A percentile compares a stretch with the other conserved stretches of the same genome.
Evolutionary conservation across 495 filamentous ascomycete genomes (phyloP).

Genomic region (Aspergillus affinis): DNA sequence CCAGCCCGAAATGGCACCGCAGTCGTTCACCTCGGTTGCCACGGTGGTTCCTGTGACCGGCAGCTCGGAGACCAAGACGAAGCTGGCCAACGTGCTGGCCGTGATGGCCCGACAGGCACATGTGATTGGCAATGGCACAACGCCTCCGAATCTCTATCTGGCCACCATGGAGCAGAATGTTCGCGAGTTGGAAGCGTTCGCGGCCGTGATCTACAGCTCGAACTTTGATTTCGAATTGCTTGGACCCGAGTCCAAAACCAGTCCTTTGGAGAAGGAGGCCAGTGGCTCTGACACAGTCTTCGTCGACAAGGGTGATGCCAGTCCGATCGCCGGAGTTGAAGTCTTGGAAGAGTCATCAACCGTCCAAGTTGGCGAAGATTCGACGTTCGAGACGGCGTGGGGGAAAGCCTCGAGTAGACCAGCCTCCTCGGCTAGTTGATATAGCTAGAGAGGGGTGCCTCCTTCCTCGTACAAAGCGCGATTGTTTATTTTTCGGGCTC

Average conservation of each 20-base stretch:
- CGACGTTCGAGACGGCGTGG: constrained; percentile 45
- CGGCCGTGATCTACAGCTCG: constrained; percentile 89
- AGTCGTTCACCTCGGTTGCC: constrained; percentile 43
- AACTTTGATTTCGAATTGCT: constrained; percentile 75
- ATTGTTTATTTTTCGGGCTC: too few relatives aligned
- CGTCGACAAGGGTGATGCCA: constrained; percentile 24
- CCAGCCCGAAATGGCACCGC: constrained; percentile 42
- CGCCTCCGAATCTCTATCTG: constrained; percentile 76
- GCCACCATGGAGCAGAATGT: constrained; percentile 74
- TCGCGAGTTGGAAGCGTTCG: constrained; percentile 86
- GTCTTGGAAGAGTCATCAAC: background rate
- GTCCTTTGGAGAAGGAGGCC: constrained; percentile 11
- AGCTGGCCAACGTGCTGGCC: constrained; percentile 85
- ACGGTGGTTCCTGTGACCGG: constrained; percentile 34
- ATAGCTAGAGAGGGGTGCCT: background rate
- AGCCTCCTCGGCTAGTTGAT: constrained; percentile 4
- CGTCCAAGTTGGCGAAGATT: constrained; percentile 17
- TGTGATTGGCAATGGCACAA: constrained; percentile 76
- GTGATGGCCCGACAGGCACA: constrained; percentile 87
- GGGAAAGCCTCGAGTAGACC: constrained; percentile 32
- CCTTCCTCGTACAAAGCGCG: too few relatives aligned
- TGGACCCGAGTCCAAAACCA: constrained; percentile 24
- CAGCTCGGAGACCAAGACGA: constrained; percentile 54
- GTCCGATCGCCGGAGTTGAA: constrained; percentile 12
- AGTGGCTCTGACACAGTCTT: constrained; percentile 26